Base-by-base conservation (phyloP, 2,329 filamentous ascomycete species). In the Cercospora sp. region DNA sequence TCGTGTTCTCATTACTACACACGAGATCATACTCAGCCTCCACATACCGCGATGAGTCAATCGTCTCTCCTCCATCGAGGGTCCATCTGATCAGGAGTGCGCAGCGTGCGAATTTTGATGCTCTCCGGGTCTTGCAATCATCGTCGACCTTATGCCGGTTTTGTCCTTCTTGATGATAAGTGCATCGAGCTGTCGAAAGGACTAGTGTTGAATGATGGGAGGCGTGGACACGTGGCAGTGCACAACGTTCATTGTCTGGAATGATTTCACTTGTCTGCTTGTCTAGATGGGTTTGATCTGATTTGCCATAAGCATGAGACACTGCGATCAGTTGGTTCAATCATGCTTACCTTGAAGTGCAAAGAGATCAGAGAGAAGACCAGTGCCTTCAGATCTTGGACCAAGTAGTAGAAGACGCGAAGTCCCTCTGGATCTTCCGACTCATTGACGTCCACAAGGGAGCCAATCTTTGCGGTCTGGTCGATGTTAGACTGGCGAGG, bases 391-490 rank as follows among this genome's bases (percentile, higher is more conserved):
- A 99, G 83, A 78, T 99, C 95, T 79, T 99, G 95, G 5, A 98
- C 94, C 7, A 99, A 89, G 78, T 99, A 99, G 84, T 99, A 99
- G 81, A 99, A 99, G 3, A 99, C 95, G 61, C 95, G 89, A 12
- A 99, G 87, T 32, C 95, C 95, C 81, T 99, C 95, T 1, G 95
- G 95, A 78, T 99, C 95, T 62, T 92, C 91, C 2, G 94, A 97
- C 78, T 98, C 95, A 61, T 93, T 96, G 68, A 99, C 95, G 78
- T 99, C 95, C 73, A 97, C 94, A 61, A 99, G 84, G 8, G 95
- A 98, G 69, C 95, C 95, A 74, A 99, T 98, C 82, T 99, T 99
- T 40, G 95, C 95, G 32, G 95, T 99, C 94, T 97, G 72, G 43
- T 5, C 63, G 60, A 65, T 13, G 30, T 61, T 28, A 65, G 58